phyloP scores from a whole-genome alignment of 257 asterid species.

The Galeopsis tetrahit region DNA sequence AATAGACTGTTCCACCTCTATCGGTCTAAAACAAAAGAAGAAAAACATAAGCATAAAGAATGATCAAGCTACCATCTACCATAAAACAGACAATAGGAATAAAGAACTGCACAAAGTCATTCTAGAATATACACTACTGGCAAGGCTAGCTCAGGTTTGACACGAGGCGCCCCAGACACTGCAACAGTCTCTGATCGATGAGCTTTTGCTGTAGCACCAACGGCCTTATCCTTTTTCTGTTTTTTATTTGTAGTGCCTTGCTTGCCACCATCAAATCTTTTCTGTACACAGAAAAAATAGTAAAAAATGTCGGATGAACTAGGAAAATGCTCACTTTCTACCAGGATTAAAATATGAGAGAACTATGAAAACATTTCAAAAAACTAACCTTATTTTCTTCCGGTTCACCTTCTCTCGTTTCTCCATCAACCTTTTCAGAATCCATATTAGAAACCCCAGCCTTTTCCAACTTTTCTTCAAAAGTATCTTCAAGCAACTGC shows the following conservation, averaged over 20 bases:
- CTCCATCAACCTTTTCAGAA: slow-evolving; percentile 79
- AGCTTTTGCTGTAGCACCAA: slow-evolving; percentile 70
- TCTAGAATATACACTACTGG: slow-evolving; percentile 68
- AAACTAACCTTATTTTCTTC: slow-evolving; percentile 82
- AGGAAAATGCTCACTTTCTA: slow-evolving; percentile 23
- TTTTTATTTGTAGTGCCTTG: slow-evolving; percentile 76
- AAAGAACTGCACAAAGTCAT: slow-evolving; percentile 26
- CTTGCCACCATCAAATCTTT: slow-evolving; percentile 77
- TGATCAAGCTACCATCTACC: slow-evolving; percentile 13
- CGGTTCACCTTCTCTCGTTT: slow-evolving; percentile 72
- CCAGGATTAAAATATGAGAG: slow-evolving; percentile 24
- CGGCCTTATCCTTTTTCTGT: slow-evolving; percentile 82
- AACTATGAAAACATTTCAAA: slow-evolving; percentile 19
- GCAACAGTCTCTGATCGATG: slow-evolving; percentile 69
- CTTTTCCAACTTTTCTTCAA: slow-evolving; percentile 92
- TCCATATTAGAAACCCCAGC: slow-evolving; percentile 61
- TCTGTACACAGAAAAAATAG: slow-evolving; percentile 48
- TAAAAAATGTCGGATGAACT: slow-evolving; percentile 29
- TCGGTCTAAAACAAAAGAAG: slow-evolving; percentile 52
- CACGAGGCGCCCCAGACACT: slow-evolving; percentile 79
- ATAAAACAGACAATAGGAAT: slow-evolving; percentile 8
- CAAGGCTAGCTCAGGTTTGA: slow-evolving; percentile 82
- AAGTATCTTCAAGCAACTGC: slow-evolving; percentile 93
- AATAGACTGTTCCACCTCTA: slow-evolving; percentile 89
- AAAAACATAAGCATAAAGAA: slow-evolving; percentile 25